Evolutionary conservation across 805 yeast species (phyloP).

Genomic region (Isabelozyma heimii): DNA sequence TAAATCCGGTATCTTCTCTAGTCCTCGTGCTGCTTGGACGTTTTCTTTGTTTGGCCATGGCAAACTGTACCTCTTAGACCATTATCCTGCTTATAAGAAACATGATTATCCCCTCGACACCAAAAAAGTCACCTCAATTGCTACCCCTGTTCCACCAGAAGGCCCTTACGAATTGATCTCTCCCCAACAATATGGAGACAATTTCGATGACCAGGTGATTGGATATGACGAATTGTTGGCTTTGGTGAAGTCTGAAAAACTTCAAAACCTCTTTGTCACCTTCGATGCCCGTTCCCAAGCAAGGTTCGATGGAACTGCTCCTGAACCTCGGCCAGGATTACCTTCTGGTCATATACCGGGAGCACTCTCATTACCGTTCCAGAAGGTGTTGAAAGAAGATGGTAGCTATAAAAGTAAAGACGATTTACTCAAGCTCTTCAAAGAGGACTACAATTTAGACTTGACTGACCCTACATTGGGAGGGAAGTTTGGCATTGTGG

Average conservation of each 20-base stretch:
- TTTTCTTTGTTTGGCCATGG: conserved; percentile 76
- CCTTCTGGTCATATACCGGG: conserved; percentile 90
- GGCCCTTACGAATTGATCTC: conserved; percentile 17
- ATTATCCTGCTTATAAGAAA: conserved; percentile 52
- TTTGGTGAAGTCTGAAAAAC: conserved; percentile 49
- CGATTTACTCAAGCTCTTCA: conserved; percentile 48
- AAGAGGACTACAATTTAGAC: conserved; percentile 27
- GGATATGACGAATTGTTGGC: conserved; percentile 63
- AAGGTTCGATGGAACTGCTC: conserved; percentile 74
- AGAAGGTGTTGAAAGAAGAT: conserved; percentile 50
- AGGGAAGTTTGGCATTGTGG: conserved; percentile 64
- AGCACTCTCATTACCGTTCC: conserved; percentile 73
- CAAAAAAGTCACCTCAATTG: conserved; percentile 16
- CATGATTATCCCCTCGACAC: conserved; percentile 47
- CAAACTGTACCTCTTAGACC: conserved; percentile 66
- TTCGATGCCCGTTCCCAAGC: conserved; percentile 81
- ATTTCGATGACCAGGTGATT: conserved; percentile 48
- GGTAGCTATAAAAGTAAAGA: conserved; percentile 47
- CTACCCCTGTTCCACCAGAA: conserved; percentile 12
- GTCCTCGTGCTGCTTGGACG: conserved; percentile 94
- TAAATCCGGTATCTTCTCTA: conserved; percentile 76
- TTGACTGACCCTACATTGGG: conserved; percentile 26
- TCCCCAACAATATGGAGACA: conserved; percentile 28
- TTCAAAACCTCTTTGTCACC: conserved; percentile 47
- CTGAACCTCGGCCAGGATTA: conserved; percentile 88